Evolutionary conservation across 2,329 filamentous ascomycete species (phyloP), one percentile per base, ranked within the genome.

Genomic region (Xylaria sp.): DNA sequence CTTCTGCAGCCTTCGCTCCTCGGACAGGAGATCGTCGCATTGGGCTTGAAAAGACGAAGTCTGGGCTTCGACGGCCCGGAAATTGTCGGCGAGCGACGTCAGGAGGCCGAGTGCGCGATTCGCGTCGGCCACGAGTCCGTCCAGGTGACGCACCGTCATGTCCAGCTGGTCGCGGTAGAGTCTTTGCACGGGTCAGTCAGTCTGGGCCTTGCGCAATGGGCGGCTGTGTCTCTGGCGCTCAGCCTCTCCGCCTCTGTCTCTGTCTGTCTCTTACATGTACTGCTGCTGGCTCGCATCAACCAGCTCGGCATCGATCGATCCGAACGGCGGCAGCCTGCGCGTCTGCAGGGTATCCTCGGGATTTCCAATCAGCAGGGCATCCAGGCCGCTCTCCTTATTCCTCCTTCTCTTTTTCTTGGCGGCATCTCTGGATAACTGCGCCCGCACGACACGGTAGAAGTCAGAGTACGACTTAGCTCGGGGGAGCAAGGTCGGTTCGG

Each of bases 41-140:
- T 97, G 94, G 56, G 91, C 89, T 78, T 94, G 93, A 83, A 99
- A 98, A 15, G 92, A 91, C n/a, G 92, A 93, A 0, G 96, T 99
- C 82, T 98, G 95, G 10, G 88, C 85, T 75, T 98, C 94, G 58
- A 99, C 95, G 0, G 91, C 86, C 73, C 91, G 90, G 83, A 99
- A 99, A 5, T 94, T 95, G 75, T 91, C 89, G 15, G 94, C 94
- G 18, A 99, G 86, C 0, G 88, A 90, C 18, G 92, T 91, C 33
- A 99, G 86, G 20, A 97, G 85, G 52, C 90, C 86, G 48, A 99
- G 85, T 0, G 94, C 92, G 20, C 87, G 87, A 64, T 92, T 89
- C 1, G 95, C 94, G 78, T 94, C 93, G 33, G 87, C 83, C 28
- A 98, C 86, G 15, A 99, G 86, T 49, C 88, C 88, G 71, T 94